Evolutionary conservation across 2,329 filamentous ascomycete species (phyloP), one percentile per base, ranked within the genome.

Genomic region (Pezicula radicicola): DNA sequence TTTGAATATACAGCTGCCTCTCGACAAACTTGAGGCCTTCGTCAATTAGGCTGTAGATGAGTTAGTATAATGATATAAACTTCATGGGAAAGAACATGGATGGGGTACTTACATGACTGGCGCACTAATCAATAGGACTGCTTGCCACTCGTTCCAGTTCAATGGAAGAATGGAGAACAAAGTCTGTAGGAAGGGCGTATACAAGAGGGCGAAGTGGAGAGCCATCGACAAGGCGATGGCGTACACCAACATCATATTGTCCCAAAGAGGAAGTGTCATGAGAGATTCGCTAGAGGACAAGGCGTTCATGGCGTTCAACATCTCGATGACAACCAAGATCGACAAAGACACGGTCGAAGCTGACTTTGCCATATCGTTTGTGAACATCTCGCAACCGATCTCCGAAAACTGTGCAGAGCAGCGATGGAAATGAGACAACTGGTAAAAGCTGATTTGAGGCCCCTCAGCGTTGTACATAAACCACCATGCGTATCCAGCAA

Each of bases 401-500:
- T 93, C 87, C 0, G 91, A 83, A 75, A 96, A 97, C 52, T 91
- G 78, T 15, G 88, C 66, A 0, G 87, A 87, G 81, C 94, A 99
- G 68, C 87, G 86, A 75, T 99, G 94, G 85, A 97, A 99, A 74
- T 95, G 88, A 21, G 88, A 78, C 60, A 99, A 78, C 68, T 99
- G 90, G 70, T 81, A 88, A 75, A 97, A 96, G 57, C 78, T 85
- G 72, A 99, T 96, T 70, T 96, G 89, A 21, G 94, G 94, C 1
- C 94, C 94, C 60, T 86, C 84, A 8, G 85, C 74, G 75, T 97
- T 93, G 78, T 88, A 96, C 88, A 99, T 92, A 78, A 97, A 99
- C 90, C 91, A 99, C 94, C 94, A 99, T n/a, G 91, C 93, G 68
- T 99, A 99, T 43, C 95, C 94, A 66, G 88, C 91, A 18, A 99